Evolutionary conservation across 805 yeast species (phyloP).

Genomic region (Candida maltosa): DNA sequence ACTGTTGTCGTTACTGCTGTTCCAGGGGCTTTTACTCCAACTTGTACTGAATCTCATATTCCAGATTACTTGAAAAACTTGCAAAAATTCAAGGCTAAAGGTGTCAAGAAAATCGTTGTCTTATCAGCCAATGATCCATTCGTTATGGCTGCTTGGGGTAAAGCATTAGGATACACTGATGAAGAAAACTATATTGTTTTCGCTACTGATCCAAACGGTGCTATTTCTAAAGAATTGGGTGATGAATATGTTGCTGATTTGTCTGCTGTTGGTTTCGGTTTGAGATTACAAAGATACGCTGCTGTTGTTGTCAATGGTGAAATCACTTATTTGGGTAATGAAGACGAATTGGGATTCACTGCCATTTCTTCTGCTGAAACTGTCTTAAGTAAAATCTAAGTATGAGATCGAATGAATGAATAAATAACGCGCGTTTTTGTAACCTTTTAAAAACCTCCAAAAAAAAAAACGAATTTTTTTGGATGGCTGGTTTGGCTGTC

Average conservation of each 20-base stretch:
- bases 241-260: slow-evolving; percentile 46
- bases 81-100: slow-evolving; percentile 41
- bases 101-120: slow-evolving; percentile 29
- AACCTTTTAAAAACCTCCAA: too few relatives aligned
- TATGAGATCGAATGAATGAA: too few relatives aligned
- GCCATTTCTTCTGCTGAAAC: slow-evolving; percentile 22
- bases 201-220: slow-evolving; percentile 37
- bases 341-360: slow-evolving; percentile 21
- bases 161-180: slow-evolving; percentile 41
- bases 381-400: slow-evolving; percentile 18
- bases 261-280: slow-evolving; percentile 36
- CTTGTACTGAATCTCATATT: slow-evolving; percentile 42
- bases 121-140: slow-evolving; percentile 43
- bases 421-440: too few relatives aligned
- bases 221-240: slow-evolving; percentile 46
- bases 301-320: slow-evolving; percentile 54
- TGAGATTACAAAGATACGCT: slow-evolving; percentile 59
- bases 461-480: too few relatives aligned
- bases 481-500: too few relatives aligned
- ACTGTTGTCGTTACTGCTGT: slow-evolving; percentile 70
- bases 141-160: slow-evolving; percentile 43
- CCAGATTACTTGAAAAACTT: slow-evolving; percentile 38
- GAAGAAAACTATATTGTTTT: slow-evolving; percentile 32
- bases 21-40: slow-evolving; percentile 83
- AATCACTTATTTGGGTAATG: slow-evolving; percentile 30